Percentiles rank a stretch among this genome's conserved stretches.
Evolutionary conservation across 2,329 filamentous ascomycete genomes (phyloP).

Genomic region (Periglandula ipomoeae): DNA sequence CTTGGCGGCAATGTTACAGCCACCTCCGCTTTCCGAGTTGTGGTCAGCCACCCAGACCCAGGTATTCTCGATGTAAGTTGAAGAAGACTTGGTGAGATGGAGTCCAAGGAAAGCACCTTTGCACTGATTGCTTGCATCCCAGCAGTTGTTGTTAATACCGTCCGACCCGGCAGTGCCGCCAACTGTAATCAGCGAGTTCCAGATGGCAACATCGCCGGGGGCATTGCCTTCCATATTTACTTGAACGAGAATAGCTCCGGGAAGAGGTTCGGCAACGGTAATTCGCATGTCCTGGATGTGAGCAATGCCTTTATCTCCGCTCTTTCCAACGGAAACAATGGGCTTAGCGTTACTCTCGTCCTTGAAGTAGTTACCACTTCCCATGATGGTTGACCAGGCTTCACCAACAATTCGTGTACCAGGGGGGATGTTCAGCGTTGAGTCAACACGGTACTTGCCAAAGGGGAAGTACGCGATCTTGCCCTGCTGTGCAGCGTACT

Average conservation of each 20-base stretch:
- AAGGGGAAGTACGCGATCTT: conserved; percentile 7
- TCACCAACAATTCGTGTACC: conserved; percentile 39
- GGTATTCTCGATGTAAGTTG: conserved; percentile 40
- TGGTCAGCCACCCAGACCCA: conserved; percentile 65
- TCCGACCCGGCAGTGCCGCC: conserved; percentile 24
- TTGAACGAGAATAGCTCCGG: conserved; percentile 53
- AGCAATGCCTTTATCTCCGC: conserved; percentile 47
- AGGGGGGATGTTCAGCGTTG: conserved; percentile 36
- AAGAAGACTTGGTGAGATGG: conserved; percentile 34
- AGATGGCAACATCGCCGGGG: conserved; percentile 38
- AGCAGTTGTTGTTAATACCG: conserved; percentile 13
- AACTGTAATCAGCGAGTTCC: conserved; percentile 44
- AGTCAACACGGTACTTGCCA: conserved; percentile 32
- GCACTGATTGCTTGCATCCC: conserved; percentile 35
- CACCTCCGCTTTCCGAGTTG: conserved; percentile 34
- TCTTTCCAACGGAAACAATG: conserved; percentile 47
- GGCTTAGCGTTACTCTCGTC: conserved; percentile 42
- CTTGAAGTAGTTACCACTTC: conserved; percentile 38
- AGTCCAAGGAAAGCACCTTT: conserved; percentile 48
- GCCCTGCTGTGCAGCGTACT: conserved; percentile 15
- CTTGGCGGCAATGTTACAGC: conserved; percentile 35
- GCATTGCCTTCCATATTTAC: conserved; percentile 45
- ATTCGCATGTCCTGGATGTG: conserved; percentile 58
- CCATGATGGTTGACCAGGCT: conserved; percentile 37
- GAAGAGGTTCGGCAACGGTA: conserved; percentile 46